Evolutionary conservation across 805 yeast genomes (phyloP), one percentile per base, ranked within the genome.

Genomic region (Sugiyamaella marilandica): DNA sequence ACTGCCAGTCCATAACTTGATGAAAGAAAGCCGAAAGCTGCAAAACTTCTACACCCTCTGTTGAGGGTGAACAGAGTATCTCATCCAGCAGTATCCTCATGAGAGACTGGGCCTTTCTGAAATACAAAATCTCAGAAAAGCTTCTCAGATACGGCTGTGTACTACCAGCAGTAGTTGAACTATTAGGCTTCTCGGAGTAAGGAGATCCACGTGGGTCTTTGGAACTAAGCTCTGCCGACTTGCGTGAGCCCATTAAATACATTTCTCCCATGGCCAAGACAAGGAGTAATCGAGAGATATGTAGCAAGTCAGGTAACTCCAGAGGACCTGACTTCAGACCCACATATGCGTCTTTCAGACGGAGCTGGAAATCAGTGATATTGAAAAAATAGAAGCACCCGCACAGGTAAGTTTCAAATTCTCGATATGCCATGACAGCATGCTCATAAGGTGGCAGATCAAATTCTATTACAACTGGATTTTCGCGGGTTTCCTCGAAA

Each of bases 381-480:
- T 61, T 61, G 49, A 59, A 53, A 35, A 58, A 61, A 46, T 61
- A 61, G 37, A 58, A 61, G 43, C 62, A 54, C 5, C 52, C 59
- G 14, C 57, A 47, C 13, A 61, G 34, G 37, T 50, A 59, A 10
- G 43, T 39, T 11, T 56, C 50, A 31, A 58, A 60, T 14, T 45
- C 49, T 5, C 39, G 49, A 16, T 48, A 41, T 24, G 55, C 59
- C 10, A 34, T 45, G 9, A 55, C 41, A 11, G 61, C 61, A 14
- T 50, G 45, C 4, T 55, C 55, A 14, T 53, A 50, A 3, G 55
- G 18, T 1, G 64, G 63, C 29, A 61, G 48, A 5, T 48, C 50
- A 24, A 59, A 49, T 1, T 21, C 50, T 7, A 58, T 44, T 9
- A 29, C 49, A 1, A 41, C 24, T 41, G 51, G 47, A 24, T 41